Evolutionary conservation across 345 rosid species (phyloP).

Genomic region (Orychophragmus violaceus): DNA sequence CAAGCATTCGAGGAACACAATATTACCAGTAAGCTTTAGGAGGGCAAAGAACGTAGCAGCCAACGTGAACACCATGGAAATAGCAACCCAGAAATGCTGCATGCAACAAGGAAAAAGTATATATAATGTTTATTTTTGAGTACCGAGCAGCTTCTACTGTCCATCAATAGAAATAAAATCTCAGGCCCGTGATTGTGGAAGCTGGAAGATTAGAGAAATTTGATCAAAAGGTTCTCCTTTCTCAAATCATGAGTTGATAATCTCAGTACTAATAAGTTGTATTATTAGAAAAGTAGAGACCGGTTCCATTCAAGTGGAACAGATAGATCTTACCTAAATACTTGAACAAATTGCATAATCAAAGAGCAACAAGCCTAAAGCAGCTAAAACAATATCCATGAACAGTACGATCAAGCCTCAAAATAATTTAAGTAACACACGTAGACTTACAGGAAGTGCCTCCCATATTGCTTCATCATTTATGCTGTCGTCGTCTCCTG

Average conservation of each 20-base stretch:
- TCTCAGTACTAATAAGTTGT: neutral
- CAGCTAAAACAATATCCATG: slow-evolving; percentile 6
- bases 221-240: neutral
- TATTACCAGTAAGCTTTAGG: slow-evolving; percentile 80
- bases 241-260: neutral
- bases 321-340: neutral
- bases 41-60: slow-evolving; percentile 87
- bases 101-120: slow-evolving; percentile 23
- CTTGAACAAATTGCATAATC: neutral
- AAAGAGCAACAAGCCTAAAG: neutral
- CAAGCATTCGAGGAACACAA: neutral
- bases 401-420: neutral
- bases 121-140: slow-evolving; percentile 2
- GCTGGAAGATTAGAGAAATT: neutral
- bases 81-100: slow-evolving; percentile 97
- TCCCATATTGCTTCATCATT: slow-evolving; percentile 95
- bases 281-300: neutral
- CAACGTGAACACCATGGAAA: slow-evolving; percentile 90
- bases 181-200: slow-evolving; percentile 1
- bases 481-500: slow-evolving; percentile 85
- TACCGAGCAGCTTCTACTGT: neutral
- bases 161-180: neutral
- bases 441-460: slow-evolving; percentile 80
- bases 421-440: neutral
- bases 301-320: neutral